These are phyloP conservation scores for Claviceps arundinis DNA, from an alignment of 2,329 filamentous ascomycete genomes.

Conservation along the genomic window DNA sequence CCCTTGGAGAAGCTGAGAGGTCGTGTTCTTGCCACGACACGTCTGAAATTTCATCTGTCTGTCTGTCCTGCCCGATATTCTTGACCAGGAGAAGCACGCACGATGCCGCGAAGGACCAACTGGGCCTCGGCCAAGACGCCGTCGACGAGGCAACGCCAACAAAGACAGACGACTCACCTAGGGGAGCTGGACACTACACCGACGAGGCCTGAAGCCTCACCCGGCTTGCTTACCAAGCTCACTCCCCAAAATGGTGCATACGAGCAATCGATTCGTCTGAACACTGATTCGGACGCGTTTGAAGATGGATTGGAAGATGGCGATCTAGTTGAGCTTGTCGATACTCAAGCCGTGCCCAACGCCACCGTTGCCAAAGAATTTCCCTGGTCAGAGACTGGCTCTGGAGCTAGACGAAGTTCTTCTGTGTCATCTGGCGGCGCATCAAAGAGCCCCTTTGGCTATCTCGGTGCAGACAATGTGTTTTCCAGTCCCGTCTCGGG, in stretches of 20 bases:
- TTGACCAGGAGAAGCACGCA: neutral
- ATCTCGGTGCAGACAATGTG: conserved; percentile 12
- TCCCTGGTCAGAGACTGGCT: conserved; percentile 18
- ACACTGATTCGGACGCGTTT: conserved; percentile 7
- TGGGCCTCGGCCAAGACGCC: conserved; percentile 1
- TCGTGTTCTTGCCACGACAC: neutral
- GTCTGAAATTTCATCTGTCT: neutral
- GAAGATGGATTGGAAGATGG: conserved; percentile 14
- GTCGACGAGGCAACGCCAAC: conserved; percentile 6
- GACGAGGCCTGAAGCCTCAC: conserved; percentile 14
- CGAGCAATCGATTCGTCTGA: neutral
- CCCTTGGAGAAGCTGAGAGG: neutral
- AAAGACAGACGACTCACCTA: conserved; percentile 10
- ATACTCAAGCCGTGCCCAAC: neutral
- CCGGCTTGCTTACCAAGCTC: neutral
- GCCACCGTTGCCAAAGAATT: conserved; percentile 6
- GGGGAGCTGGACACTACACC: conserved; percentile 22
- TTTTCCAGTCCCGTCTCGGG: conserved; percentile 17
- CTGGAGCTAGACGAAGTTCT: conserved; percentile 17
- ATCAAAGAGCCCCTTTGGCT: conserved; percentile 11
- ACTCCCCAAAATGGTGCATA: neutral
- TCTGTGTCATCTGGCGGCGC: conserved; percentile 10
- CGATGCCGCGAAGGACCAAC: neutral
- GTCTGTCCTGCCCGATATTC: neutral
- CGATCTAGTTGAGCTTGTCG: conserved; percentile 11